Base-by-base conservation (phyloP, 768 basidiomycete species). In the Lactifluus volemus region DNA sequence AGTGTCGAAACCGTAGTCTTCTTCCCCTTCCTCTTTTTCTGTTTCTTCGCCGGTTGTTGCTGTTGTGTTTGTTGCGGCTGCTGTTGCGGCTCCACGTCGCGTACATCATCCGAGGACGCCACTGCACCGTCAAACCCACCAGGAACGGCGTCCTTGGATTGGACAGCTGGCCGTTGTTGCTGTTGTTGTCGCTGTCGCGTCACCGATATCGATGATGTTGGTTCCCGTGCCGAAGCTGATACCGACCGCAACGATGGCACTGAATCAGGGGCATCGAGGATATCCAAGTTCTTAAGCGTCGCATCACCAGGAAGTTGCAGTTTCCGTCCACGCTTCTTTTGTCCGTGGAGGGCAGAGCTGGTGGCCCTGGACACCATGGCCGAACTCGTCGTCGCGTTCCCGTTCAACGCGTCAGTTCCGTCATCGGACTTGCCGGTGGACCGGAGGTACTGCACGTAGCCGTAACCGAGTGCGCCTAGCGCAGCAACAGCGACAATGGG, bases 141-240 rank as follows among this genome's bases (percentile, higher is more conserved):
- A 5, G 82, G 81, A 21, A 82, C 70, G 53, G 73, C 72, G 5
- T 72, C 47, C 61, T 14, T 78, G 73, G 64, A 74, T 74, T 17
- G 74, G 55, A 19, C 73, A 73, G 68, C 72, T 71, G 67, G 61
- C 67, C 54, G 71, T 7, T 50, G 11, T 8, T 30, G 71, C 67
- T 38, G 62, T 64, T 42, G 41, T n/a, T 32, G 49, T 19, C 19
- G 15, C 17, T 42, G 49, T 41, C 63, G 65, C 34, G 45, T 55
- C 60, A 64, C 63, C 49, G 68, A 67, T 59, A 70, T 72, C 61
- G 70, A 67, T 61, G 70, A 67, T 65, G 63, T 68, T 44, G 58
- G 19, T 8, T 44, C 19, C 44, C 44, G 45, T 12, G 3, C 45
- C 21, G 9, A 66, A 55, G 65, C 68, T 67, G 64, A 61, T 25